Evolutionary conservation across 2,329 filamentous ascomycete species (phyloP).

Genomic region (Monosporascus sp.): DNA sequence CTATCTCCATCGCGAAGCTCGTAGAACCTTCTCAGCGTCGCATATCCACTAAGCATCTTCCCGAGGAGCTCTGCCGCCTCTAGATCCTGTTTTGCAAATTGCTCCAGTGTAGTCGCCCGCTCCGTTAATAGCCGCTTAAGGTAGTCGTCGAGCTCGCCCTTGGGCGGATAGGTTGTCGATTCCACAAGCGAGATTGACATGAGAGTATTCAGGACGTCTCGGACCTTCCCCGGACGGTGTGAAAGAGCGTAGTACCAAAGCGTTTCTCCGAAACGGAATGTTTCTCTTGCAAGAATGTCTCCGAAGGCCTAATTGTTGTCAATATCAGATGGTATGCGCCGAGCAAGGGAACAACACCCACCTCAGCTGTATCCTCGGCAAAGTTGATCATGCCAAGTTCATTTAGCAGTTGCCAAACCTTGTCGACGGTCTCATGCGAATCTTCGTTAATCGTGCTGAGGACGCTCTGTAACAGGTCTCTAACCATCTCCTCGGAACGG

Average conservation of each 20-base stretch:
- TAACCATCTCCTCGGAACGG: conserved; percentile 68
- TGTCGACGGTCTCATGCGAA: conserved; percentile 70
- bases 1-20: conserved; percentile 68
- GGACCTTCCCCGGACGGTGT: conserved; percentile 72
- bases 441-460: conserved; percentile 60
- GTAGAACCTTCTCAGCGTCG: conserved; percentile 85
- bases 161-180: conserved; percentile 72
- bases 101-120: conserved; percentile 66
- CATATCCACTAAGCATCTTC: conserved; percentile 85
- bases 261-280: conserved; percentile 77
- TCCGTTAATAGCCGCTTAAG: conserved; percentile 66
- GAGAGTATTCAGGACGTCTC: conserved; percentile 78
- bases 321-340: conserved; percentile 8
- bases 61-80: conserved; percentile 81
- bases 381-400: conserved; percentile 74
- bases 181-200: conserved; percentile 84
- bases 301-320: conserved; percentile 68
- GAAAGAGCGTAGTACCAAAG: conserved; percentile 89
- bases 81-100: conserved; percentile 68
- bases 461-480: conserved; percentile 63
- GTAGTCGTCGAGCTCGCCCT: conserved; percentile 66
- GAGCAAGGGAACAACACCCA: conserved; percentile 37
- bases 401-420: conserved; percentile 72
- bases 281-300: conserved; percentile 66
- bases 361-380: conserved; percentile 77